phyloP scores from a whole-genome alignment of 2,329 filamentous ascomycete genomes.

The Rachicladosporium sp. region DNA sequence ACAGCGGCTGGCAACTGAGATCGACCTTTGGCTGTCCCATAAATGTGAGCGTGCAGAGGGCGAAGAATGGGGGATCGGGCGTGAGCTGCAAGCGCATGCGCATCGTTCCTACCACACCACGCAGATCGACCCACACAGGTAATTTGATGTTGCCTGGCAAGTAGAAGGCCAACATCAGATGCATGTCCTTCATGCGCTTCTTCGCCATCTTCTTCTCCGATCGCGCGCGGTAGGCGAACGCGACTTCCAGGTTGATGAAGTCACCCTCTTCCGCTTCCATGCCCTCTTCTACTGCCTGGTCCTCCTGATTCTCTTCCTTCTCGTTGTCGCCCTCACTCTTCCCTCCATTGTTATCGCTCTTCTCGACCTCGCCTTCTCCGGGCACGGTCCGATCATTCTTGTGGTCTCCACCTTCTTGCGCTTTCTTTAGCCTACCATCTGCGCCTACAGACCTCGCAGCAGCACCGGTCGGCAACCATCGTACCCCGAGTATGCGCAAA shows the following conservation, averaged over 20 bases:
- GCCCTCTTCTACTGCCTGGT: constrained; percentile 27
- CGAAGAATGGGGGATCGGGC: constrained; percentile 65
- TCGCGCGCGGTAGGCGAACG: constrained; percentile 58
- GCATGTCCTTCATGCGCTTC: constrained; percentile 57
- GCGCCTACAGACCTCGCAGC: constrained; percentile 48
- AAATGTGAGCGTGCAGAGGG: constrained; percentile 61
- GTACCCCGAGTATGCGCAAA: constrained; percentile 56
- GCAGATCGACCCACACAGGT: constrained; percentile 63
- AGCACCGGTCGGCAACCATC: constrained; percentile 61
- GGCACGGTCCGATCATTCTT: constrained; percentile 41
- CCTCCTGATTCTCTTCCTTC: constrained; percentile 17
- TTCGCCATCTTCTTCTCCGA: constrained; percentile 48
- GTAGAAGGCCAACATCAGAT: constrained; percentile 61
- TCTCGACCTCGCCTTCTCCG: constrained; percentile 29
- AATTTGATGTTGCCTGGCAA: constrained; percentile 44
- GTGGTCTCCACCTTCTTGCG: constrained; percentile 30
- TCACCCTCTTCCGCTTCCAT: constrained; percentile 69
- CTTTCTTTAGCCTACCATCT: constrained; percentile 44
- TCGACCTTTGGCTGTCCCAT: constrained; percentile 63
- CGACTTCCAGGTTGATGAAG: constrained; percentile 65
- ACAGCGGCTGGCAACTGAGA: constrained; percentile 57
- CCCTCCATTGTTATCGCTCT: constrained; percentile 25
- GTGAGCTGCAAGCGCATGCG: constrained; percentile 59
- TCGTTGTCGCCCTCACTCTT: constrained; percentile 21
- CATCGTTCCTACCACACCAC: constrained; percentile 58